A percentile compares a stretch with the other conserved stretches of the same genome.
Evolutionary conservation across 2,329 filamentous ascomycete genomes (phyloP).

Genomic region (Microdochium paspali): DNA sequence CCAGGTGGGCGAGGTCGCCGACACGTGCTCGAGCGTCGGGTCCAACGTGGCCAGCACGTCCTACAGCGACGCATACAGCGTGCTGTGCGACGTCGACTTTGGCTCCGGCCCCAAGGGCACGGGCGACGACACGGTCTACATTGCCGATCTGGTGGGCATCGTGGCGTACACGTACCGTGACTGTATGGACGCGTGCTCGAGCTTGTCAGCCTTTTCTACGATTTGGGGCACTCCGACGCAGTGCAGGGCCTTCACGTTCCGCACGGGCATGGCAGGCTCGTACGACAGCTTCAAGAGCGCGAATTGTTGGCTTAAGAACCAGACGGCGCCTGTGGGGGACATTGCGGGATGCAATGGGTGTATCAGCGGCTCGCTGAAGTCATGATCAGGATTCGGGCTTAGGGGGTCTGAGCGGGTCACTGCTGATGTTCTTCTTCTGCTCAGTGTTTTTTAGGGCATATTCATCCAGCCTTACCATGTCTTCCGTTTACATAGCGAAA

Average conservation of each 20-base stretch:
- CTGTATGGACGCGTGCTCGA: background rate
- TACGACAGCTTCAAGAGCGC: background rate
- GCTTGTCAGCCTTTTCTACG: background rate
- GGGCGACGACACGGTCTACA: background rate
- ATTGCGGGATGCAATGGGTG: background rate
- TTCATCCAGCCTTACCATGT: no score
- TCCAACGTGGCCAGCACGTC: background rate
- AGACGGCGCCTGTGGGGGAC: background rate
- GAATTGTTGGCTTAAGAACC: background rate
- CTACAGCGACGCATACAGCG: background rate
- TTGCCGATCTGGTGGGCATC: background rate
- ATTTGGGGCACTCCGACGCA: background rate
- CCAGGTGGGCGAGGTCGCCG: background rate
- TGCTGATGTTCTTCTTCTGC: background rate
- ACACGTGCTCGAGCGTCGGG: background rate
- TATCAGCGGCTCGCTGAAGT: background rate
- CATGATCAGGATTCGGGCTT: background rate
- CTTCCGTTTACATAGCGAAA: no score
- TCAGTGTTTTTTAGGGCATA: background rate
- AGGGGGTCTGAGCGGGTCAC: background rate
- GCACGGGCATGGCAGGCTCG: background rate
- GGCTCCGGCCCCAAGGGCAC: background rate
- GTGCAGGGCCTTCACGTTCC: background rate
- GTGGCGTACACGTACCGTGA: background rate
- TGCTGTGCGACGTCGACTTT: background rate